Percentiles rank a stretch among this genome's conserved stretches.
phyloP scores from a whole-genome alignment of 78 protist species.

The Capsaspora owczarzaki region DNA sequence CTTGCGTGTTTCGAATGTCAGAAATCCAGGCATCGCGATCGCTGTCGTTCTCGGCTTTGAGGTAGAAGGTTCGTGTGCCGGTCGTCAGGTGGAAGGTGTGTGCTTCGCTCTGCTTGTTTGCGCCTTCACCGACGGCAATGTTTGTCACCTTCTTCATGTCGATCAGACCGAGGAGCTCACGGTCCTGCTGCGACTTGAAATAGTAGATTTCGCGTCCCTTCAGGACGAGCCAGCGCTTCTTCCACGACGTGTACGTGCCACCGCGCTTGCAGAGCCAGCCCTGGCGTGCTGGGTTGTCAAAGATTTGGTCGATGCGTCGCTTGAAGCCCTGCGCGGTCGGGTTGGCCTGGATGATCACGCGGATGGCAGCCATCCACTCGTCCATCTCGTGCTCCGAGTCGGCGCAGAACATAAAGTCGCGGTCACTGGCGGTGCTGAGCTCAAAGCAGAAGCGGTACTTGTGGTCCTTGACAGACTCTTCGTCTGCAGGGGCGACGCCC shows the following conservation, averaged over 20 bases:
- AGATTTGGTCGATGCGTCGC: background rate
- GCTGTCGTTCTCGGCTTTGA: background rate
- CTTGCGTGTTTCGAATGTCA: background rate
- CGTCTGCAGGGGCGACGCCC: background rate
- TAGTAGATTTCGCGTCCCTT: background rate
- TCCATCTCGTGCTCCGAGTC: background rate
- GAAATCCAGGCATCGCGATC: background rate
- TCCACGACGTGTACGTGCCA: slow-evolving; percentile 6
- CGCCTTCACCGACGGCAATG: background rate
- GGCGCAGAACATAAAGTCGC: background rate
- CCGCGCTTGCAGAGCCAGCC: background rate
- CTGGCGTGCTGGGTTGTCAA: background rate
- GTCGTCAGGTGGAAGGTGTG: background rate
- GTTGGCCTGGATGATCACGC: background rate
- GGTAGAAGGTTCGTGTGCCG: background rate
- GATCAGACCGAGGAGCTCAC: background rate
- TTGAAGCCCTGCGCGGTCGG: background rate
- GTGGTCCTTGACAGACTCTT: background rate
- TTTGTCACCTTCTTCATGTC: background rate
- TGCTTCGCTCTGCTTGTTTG: background rate
- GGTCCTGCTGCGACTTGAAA: background rate
- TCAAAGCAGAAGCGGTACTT: background rate
- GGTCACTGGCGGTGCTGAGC: background rate
- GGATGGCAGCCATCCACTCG: background rate
- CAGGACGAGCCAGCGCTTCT: background rate